Percentiles rank a stretch among this genome's conserved stretches.
Conservation (phyloP, 2,329 filamentous ascomycete species). For the Monosporascus sp. region DNA sequence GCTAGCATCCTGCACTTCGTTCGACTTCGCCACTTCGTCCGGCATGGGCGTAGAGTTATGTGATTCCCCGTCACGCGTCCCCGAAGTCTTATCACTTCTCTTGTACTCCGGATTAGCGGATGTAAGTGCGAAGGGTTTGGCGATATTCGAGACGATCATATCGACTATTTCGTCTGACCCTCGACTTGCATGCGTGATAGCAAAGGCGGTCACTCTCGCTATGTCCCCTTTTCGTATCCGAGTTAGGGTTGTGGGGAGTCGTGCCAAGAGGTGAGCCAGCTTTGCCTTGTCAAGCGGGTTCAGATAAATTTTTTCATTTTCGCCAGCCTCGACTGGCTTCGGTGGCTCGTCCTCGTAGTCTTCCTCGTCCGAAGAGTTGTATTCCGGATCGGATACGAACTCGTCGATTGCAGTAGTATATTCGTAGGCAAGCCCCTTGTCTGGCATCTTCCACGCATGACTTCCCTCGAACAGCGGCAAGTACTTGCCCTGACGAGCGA, state of each 20-base stretch:
- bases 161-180: conserved; percentile 91
- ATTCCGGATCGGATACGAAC: conserved; percentile 78
- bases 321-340: conserved; percentile 33
- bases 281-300: conserved; percentile 81
- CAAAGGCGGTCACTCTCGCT: conserved; percentile 80
- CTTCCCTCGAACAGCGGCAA: conserved; percentile 70
- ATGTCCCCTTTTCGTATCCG: conserved; percentile 80
- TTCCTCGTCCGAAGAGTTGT: conserved; percentile 83
- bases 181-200: conserved; percentile 77
- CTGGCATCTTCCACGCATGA: conserved; percentile 72
- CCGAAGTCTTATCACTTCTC: conserved; percentile 33
- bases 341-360: conserved; percentile 57
- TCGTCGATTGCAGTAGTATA: conserved; percentile 73
- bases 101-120: conserved; percentile 59
- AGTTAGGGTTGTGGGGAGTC: conserved; percentile 70
- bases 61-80: conserved; percentile 31
- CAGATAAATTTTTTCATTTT: conserved; percentile 60
- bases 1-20: conserved; percentile 56
- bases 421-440: conserved; percentile 71
- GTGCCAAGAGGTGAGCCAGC: conserved; percentile 75
- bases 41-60: conserved; percentile 31
- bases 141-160: conserved; percentile 77
- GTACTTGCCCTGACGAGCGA: conserved; percentile 44
- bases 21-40: conserved; percentile 37
- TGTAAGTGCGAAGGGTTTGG: conserved; percentile 69